Conservation (phyloP, 169 alveolate species). For the Plasmodium coatneyi region DNA sequence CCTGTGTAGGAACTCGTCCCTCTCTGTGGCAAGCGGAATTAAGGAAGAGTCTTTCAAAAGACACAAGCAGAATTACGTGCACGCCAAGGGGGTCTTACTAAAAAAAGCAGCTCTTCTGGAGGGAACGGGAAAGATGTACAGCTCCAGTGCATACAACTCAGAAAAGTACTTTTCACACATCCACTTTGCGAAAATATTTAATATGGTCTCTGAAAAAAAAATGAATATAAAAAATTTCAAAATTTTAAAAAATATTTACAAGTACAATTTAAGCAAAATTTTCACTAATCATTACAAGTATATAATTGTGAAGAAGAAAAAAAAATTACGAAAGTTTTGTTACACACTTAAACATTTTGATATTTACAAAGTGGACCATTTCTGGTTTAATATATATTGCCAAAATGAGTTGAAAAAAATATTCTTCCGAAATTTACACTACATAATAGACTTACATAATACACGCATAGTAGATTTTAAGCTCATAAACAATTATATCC, state of each 20-base stretch:
- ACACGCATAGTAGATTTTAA: slow-evolving; percentile 45
- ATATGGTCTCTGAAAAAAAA: slow-evolving; percentile 24
- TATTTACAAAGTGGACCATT: slow-evolving; percentile 2
- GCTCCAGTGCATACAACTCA: background rate
- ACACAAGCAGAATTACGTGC: background rate
- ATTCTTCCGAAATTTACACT: slow-evolving; percentile 32
- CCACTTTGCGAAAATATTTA: slow-evolving; percentile 6
- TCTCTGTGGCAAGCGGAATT: background rate
- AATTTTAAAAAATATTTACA: slow-evolving; percentile 43
- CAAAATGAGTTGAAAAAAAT: slow-evolving; percentile 39
- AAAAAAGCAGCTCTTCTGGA: background rate
- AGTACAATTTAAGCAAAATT: slow-evolving; percentile 42
- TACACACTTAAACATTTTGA: slow-evolving; percentile 41
- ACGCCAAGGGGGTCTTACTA: background rate
- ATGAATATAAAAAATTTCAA: slow-evolving; percentile 50
- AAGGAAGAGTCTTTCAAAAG: background rate
- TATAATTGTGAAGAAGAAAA: slow-evolving; percentile 38
- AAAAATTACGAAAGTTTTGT: slow-evolving; percentile 53
- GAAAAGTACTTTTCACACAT: slow-evolving; percentile 17
- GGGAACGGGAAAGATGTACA: slow-evolving; percentile 8
- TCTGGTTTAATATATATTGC: slow-evolving; percentile 52
- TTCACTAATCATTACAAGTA: slow-evolving; percentile 42
- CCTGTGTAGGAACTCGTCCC: background rate
- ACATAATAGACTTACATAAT: slow-evolving; percentile 35
- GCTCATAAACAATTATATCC: slow-evolving; percentile 19